These are phyloP conservation scores for Blastobotrys serpentis DNA, from an alignment of 1,139 yeast genomes.

Conservation along the genomic window DNA sequence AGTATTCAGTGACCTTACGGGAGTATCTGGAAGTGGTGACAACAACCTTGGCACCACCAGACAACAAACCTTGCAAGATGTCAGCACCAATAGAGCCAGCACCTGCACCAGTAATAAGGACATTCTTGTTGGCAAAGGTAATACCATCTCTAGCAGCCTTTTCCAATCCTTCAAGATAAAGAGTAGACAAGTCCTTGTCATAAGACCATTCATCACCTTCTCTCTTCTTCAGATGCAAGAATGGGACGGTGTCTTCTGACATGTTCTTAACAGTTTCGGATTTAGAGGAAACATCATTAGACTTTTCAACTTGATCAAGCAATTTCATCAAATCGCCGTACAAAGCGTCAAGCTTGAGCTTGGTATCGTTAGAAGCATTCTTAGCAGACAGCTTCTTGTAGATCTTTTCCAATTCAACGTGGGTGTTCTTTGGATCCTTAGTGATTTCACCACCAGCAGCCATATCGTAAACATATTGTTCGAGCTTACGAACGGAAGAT, in stretches of 20 bases:
- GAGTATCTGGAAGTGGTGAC: conserved; percentile 96
- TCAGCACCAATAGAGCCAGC: conserved; percentile 99
- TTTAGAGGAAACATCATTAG: conserved; percentile 27
- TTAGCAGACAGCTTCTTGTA: conserved; percentile 79
- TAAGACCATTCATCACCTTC: conserved; percentile 78
- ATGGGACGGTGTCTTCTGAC: conserved; percentile 80
- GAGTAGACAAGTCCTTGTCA: conserved; percentile 72
- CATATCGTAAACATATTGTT: conserved; percentile 95
- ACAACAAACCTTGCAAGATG: conserved; percentile 85
- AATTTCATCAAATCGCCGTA: conserved; percentile 76
- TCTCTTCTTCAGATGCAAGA: conserved; percentile 86
- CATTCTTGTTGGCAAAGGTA: conserved; percentile 83
- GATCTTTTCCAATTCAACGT: conserved; percentile 80
- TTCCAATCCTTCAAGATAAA: conserved; percentile 87
- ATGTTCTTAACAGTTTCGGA: conserved; percentile 31
- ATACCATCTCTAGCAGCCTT: conserved; percentile 89
- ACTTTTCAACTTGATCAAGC: conserved; percentile 68
- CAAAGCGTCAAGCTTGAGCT: conserved; percentile 74
- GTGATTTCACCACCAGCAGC: conserved; percentile 92
- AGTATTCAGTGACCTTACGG: conserved; percentile 90
- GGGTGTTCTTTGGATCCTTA: conserved; percentile 47
- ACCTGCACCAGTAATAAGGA: conserved; percentile 96
- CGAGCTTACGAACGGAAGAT: conserved; percentile 88
- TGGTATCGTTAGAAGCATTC: conserved; percentile 57
- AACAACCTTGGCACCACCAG: conserved; percentile 97